phyloP scores from a whole-genome alignment of 306 rosid genomes.

The Ammopiptanthus mongolicus region DNA sequence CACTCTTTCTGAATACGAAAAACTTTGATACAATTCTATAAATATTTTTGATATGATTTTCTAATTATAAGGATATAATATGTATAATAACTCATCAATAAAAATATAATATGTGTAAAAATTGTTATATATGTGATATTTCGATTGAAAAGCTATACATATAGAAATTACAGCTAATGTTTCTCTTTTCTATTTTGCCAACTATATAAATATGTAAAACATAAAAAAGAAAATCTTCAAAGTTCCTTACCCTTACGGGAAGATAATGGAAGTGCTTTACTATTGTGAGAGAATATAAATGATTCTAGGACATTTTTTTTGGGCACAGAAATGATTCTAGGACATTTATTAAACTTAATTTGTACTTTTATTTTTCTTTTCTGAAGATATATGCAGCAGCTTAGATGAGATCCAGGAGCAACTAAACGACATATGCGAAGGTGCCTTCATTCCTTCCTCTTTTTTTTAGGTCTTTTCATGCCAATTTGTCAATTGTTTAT shows the following conservation, averaged over 20 bases:
- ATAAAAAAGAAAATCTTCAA: not conserved
- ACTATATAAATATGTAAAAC: not conserved
- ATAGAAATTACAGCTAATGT: too few relatives aligned
- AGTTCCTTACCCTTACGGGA: not conserved
- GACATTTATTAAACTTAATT: not conserved
- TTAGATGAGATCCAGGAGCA: constrained; percentile 8
- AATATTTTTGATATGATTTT: too few relatives aligned
- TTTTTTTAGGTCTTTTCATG: not conserved
- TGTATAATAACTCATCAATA: too few relatives aligned
- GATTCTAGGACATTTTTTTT: constrained; percentile 16
- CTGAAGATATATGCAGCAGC: not conserved
- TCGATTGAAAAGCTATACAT: too few relatives aligned
- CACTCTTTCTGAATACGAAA: too few relatives aligned
- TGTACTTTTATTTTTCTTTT: not conserved
- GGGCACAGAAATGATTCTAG: constrained; percentile 14
- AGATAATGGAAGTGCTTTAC: constrained; percentile 16
- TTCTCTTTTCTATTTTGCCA: not conserved
- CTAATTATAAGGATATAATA: too few relatives aligned
- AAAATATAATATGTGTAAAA: too few relatives aligned
- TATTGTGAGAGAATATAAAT: not conserved
- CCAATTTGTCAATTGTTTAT: constrained; percentile 11
- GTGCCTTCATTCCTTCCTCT: not conserved
- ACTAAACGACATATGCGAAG: constrained; percentile 13
- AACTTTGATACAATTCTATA: too few relatives aligned
- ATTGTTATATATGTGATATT: too few relatives aligned